phyloP scores from a whole-genome alignment of 2,329 filamentous ascomycete genomes.

The Ophiostoma tasmaniense region DNA sequence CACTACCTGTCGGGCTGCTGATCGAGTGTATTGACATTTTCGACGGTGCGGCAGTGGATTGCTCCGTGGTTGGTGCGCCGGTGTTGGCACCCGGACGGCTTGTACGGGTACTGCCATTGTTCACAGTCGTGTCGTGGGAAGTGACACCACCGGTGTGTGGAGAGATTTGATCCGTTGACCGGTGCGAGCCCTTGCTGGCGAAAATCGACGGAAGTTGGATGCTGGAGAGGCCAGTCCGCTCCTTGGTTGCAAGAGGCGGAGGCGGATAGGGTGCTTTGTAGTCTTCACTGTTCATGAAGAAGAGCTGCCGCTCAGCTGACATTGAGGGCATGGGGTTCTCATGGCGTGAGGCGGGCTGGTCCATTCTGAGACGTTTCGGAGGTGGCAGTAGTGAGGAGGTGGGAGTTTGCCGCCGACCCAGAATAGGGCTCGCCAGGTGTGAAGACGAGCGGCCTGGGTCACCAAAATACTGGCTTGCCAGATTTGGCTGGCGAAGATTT shows the following conservation, averaged over 20 bases:
- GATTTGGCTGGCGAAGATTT: background rate
- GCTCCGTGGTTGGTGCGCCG: background rate
- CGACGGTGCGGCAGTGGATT: background rate
- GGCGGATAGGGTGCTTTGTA: background rate
- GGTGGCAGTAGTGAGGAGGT: background rate
- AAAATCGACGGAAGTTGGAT: background rate
- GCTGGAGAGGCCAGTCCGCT: background rate
- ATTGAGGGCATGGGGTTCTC: background rate
- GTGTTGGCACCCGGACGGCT: background rate
- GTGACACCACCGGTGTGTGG: background rate
- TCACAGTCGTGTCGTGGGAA: background rate
- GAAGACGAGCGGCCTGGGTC: background rate
- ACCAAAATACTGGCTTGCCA: background rate
- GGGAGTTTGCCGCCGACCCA: background rate
- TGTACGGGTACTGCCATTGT: background rate
- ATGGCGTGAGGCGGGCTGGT: background rate
- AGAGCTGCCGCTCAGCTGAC: background rate
- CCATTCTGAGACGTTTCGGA: background rate
- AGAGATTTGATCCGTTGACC: background rate
- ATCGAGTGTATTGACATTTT: constrained; percentile 5
- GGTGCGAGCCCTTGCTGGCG: background rate
- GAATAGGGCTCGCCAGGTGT: background rate
- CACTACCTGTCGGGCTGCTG: background rate
- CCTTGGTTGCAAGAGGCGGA: background rate
- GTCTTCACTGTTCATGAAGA: background rate